Conservation (phyloP, 441 rosid species). For the Pelargonium myrrhifolium region DNA sequence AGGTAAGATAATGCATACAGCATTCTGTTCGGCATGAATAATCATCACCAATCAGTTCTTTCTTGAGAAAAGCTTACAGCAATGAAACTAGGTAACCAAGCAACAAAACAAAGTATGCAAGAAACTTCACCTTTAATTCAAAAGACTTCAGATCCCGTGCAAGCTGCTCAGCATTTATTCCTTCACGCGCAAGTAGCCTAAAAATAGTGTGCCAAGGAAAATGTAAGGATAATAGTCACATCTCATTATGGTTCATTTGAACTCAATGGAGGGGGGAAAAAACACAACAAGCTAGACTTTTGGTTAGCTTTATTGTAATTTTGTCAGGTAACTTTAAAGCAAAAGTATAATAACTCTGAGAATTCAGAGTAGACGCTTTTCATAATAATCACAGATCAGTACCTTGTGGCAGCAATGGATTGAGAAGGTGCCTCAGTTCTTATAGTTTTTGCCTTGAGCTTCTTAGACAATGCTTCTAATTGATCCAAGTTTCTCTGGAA, state of each 20-base stretch:
- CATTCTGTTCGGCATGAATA: background rate
- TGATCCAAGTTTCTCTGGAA: slow-evolving; percentile 87
- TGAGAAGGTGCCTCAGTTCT: slow-evolving; percentile 87
- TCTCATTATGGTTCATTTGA: background rate
- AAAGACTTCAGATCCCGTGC: slow-evolving; percentile 90
- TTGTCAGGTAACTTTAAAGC: background rate
- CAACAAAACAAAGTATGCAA: slow-evolving; percentile 6
- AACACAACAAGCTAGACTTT: slow-evolving; percentile 4
- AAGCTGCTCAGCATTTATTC: slow-evolving; percentile 92
- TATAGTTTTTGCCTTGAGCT: slow-evolving; percentile 82
- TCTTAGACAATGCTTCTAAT: slow-evolving; percentile 82
- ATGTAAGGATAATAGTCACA: background rate
- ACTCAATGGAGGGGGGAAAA: background rate
- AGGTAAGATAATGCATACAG: background rate
- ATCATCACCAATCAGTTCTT: background rate
- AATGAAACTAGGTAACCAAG: slow-evolving; percentile 3
- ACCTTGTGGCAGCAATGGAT: slow-evolving; percentile 96
- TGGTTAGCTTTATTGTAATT: background rate
- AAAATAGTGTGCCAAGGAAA: slow-evolving; percentile 11
- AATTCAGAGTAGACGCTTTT: background rate
- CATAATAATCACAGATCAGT: background rate
- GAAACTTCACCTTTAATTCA: slow-evolving; percentile 63
- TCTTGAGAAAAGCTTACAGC: slow-evolving; percentile 13
- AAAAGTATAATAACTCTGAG: background rate
- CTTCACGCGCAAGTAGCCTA: slow-evolving; percentile 95